These are phyloP conservation scores for Diaporthe velutina DNA, from an alignment of 2,329 filamentous ascomycete genomes.

Conservation along the genomic window DNA sequence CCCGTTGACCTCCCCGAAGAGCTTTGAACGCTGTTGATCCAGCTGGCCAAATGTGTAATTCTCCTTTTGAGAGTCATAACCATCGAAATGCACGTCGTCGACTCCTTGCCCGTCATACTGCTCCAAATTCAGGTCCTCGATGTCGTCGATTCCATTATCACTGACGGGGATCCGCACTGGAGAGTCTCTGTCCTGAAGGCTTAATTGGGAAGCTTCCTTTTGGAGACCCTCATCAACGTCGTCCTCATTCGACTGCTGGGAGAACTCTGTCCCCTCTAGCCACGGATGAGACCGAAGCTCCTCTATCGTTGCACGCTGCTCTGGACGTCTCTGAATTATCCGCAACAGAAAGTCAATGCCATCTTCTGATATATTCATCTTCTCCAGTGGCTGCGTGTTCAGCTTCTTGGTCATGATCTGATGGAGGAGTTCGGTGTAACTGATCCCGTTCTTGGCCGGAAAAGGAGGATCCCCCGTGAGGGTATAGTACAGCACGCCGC, in stretches of 20 bases:
- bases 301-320: constrained; percentile 78
- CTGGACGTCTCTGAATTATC: constrained; percentile 88
- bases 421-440: constrained; percentile 83
- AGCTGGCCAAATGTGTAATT: constrained; percentile 76
- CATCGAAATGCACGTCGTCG: constrained; percentile 56
- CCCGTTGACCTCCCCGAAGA: constrained; percentile 69
- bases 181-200: constrained; percentile 62
- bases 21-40: constrained; percentile 52
- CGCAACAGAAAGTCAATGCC: constrained; percentile 80
- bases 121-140: constrained; percentile 42
- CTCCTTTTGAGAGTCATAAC: constrained; percentile 83
- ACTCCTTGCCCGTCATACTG: constrained; percentile 46
- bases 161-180: constrained; percentile 41
- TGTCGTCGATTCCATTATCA: constrained; percentile 47
- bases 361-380: constrained; percentile 69
- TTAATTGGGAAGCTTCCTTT: constrained; percentile 74
- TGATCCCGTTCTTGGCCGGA: constrained; percentile 80
- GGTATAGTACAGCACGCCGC: constrained; percentile 89
- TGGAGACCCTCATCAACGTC: constrained; percentile 71
- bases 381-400: constrained; percentile 73
- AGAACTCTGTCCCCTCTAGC: constrained; percentile 63
- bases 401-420: constrained; percentile 86
- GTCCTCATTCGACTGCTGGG: constrained; percentile 69
- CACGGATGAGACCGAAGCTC: constrained; percentile 81
- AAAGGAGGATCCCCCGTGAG: constrained; percentile 87